phyloP scores from a whole-genome alignment of 2,329 filamentous ascomycete species.

The Ciborinia camelliae region DNA sequence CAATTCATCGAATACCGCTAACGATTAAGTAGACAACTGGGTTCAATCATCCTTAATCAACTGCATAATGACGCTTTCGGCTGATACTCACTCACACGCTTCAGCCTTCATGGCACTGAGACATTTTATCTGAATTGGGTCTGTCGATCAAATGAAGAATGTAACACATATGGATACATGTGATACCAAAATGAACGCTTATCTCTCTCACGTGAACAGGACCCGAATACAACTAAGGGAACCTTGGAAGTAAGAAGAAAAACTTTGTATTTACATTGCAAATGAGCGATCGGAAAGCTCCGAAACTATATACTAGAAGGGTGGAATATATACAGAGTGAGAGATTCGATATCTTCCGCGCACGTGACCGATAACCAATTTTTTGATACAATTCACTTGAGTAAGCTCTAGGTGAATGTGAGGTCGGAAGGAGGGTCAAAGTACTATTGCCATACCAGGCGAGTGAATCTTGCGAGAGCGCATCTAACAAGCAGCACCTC shows the following conservation, averaged over 20 bases:
- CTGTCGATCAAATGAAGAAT: slow-evolving; percentile 8
- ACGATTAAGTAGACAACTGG: neutral
- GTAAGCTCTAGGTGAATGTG: neutral
- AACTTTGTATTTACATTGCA: neutral
- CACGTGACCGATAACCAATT: neutral
- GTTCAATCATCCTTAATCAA: neutral
- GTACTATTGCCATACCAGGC: neutral
- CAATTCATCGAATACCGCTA: neutral
- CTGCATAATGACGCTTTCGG: slow-evolving; percentile 6
- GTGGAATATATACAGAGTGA: neutral
- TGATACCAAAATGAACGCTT: neutral
- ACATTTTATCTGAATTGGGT: neutral
- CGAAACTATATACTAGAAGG: neutral
- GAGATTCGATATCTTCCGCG: neutral
- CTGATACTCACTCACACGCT: neutral
- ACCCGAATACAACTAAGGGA: slow-evolving; percentile 1
- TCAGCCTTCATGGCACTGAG: neutral
- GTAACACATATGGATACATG: neutral
- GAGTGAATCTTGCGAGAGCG: neutral
- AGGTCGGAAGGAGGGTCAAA: neutral
- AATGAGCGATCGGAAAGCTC: neutral
- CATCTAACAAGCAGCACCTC: slow-evolving; percentile 22
- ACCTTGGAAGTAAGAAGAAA: too few relatives aligned
- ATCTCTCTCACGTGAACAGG: slow-evolving; percentile 1
- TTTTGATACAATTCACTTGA: neutral